phyloP scores from a whole-genome alignment of 208 protist genomes.

The Borovskyia barvae region DNA sequence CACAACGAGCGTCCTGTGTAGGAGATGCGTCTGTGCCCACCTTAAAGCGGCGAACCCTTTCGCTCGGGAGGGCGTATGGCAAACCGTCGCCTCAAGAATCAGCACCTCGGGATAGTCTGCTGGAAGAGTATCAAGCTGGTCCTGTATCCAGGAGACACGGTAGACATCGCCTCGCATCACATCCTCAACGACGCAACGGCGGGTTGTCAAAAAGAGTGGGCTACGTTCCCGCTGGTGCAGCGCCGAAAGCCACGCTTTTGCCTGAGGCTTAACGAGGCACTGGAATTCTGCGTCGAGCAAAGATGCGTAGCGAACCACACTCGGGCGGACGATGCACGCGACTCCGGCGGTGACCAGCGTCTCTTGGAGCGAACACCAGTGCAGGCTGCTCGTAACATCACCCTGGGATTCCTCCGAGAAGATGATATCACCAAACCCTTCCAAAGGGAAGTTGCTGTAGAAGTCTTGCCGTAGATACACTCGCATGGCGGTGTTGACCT shows the following conservation, averaged over 20 bases:
- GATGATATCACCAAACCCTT: constrained; percentile 55
- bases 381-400: neutral
- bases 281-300: constrained; percentile 27
- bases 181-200: constrained; percentile 36
- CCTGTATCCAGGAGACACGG: constrained; percentile 35
- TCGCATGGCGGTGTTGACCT: constrained; percentile 26
- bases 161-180: constrained; percentile 58
- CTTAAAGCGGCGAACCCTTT: constrained; percentile 34
- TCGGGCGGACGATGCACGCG: constrained; percentile 38
- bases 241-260: constrained; percentile 21
- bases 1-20: constrained; percentile 36
- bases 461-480: constrained; percentile 48
- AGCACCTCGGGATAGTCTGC: constrained; percentile 33
- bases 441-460: constrained; percentile 35
- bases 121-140: neutral
- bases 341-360: constrained; percentile 32
- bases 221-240: constrained; percentile 14
- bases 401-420: constrained; percentile 18
- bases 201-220: constrained; percentile 11
- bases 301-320: constrained; percentile 16
- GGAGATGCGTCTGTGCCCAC: constrained; percentile 44
- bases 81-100: constrained; percentile 43
- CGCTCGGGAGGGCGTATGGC: constrained; percentile 25
- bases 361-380: constrained; percentile 59
- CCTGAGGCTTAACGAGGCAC: neutral